These are phyloP conservation scores for Fusarium pininemorale DNA, from an alignment of 2,329 filamentous ascomycete genomes.

Conservation along the genomic window DNA sequence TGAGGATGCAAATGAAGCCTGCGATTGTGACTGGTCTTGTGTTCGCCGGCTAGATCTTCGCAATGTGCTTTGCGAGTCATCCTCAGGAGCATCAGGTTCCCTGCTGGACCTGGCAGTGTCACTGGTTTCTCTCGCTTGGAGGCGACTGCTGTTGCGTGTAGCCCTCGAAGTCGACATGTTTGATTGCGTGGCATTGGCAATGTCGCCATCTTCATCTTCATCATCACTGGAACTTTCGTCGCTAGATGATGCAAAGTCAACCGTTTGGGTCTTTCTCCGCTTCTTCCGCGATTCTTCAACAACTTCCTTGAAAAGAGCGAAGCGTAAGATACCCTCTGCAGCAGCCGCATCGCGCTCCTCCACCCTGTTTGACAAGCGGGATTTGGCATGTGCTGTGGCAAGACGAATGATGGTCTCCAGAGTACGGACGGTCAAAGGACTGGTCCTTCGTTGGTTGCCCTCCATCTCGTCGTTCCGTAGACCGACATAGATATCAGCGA, in stretches of 20 bases:
- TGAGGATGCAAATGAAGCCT: slow-evolving; percentile 80
- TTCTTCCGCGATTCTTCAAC: slow-evolving; percentile 84
- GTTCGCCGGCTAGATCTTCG: slow-evolving; percentile 54
- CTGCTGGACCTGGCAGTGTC: slow-evolving; percentile 41
- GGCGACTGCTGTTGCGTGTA: slow-evolving; percentile 41
- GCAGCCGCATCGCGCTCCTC: slow-evolving; percentile 89
- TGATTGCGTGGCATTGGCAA: slow-evolving; percentile 59
- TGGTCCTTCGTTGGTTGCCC: slow-evolving; percentile 91
- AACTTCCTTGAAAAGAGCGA: slow-evolving; percentile 97
- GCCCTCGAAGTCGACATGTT: slow-evolving; percentile 41
- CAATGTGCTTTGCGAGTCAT: slow-evolving; percentile 46
- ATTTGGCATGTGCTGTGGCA: slow-evolving; percentile 94
- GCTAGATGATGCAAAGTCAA: slow-evolving; percentile 66
- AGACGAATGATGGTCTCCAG: slow-evolving; percentile 98
- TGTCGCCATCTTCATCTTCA: slow-evolving; percentile 56
- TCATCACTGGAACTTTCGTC: slow-evolving; percentile 68
- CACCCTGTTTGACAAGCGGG: slow-evolving; percentile 85
- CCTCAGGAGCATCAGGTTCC: slow-evolving; percentile 56
- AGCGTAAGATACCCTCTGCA: slow-evolving; percentile 89
- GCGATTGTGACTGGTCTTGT: slow-evolving; percentile 52
- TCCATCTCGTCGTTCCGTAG: slow-evolving; percentile 96
- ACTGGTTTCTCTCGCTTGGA: slow-evolving; percentile 38
- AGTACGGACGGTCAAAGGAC: slow-evolving; percentile 95
- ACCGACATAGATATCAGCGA: slow-evolving; percentile 89
- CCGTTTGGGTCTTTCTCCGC: slow-evolving; percentile 74